Percentiles rank a stretch among this genome's conserved stretches.
phyloP scores from a whole-genome alignment of 2,329 filamentous ascomycete species.

The Lasiodiplodia citricola region DNA sequence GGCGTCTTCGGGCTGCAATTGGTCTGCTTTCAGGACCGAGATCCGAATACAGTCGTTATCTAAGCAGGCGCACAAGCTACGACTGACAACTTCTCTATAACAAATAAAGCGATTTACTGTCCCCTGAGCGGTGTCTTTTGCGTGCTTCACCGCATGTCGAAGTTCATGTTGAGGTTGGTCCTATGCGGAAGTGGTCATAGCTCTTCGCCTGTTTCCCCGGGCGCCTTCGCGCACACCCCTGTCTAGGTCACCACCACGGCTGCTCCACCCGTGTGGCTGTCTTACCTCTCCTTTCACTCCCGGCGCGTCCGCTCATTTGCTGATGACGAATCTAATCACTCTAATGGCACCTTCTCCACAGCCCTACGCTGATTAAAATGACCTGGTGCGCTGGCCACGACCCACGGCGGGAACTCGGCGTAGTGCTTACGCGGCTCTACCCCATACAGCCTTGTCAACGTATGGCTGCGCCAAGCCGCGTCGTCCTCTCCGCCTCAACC shows the following conservation, averaged over 20 bases:
- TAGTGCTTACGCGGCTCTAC: slow-evolving; percentile 25
- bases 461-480: slow-evolving; percentile 4
- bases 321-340: slow-evolving; percentile 18
- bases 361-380: slow-evolving; percentile 21
- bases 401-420: slow-evolving; percentile 17
- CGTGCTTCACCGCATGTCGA: neutral
- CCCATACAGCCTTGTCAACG: slow-evolving; percentile 11
- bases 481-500: slow-evolving; percentile 1
- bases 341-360: slow-evolving; percentile 19
- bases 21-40: neutral
- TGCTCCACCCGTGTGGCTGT: neutral
- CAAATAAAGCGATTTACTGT: neutral
- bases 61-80: neutral
- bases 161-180: neutral
- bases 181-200: neutral
- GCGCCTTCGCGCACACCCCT: slow-evolving; percentile 1
- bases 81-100: neutral
- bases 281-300: slow-evolving; percentile 1
- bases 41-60: neutral
- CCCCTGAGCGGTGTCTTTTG: neutral
- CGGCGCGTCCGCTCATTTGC: neutral
- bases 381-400: neutral
- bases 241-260: neutral
- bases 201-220: slow-evolving; percentile 9
- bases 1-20: neutral